These are phyloP conservation scores for Boletus semigastroideus DNA, from an alignment of 1,284 basidiomycete species.

Conservation along the genomic window DNA sequence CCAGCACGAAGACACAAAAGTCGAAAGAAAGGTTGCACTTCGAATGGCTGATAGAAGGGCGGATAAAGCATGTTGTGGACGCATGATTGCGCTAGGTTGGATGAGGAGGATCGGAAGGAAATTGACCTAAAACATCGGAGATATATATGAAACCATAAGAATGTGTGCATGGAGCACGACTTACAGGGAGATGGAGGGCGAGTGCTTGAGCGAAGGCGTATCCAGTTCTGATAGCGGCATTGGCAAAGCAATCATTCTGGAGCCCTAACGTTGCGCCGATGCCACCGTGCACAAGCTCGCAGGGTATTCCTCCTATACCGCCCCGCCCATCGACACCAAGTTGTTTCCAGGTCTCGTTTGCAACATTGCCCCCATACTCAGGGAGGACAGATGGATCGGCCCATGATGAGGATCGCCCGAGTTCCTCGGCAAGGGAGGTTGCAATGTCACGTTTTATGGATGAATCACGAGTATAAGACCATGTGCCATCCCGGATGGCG, in stretches of 20 bases:
- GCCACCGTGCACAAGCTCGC: slow-evolving; percentile 65
- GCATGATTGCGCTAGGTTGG: slow-evolving; percentile 52
- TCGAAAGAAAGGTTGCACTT: slow-evolving; percentile 69
- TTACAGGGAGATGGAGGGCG: slow-evolving; percentile 66
- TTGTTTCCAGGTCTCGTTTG: slow-evolving; percentile 51
- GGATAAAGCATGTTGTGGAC: slow-evolving; percentile 39
- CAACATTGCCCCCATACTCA: slow-evolving; percentile 53
- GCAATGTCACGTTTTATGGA: slow-evolving; percentile 39
- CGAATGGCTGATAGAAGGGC: slow-evolving; percentile 52
- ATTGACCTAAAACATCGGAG: slow-evolving; percentile 51
- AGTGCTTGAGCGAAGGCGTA: slow-evolving; percentile 62
- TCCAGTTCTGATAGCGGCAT: slow-evolving; percentile 50
- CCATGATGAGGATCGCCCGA: slow-evolving; percentile 61
- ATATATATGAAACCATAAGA: not conserved
- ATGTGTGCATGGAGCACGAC: slow-evolving; percentile 20
- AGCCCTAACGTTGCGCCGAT: slow-evolving; percentile 47
- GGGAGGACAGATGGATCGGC: slow-evolving; percentile 60
- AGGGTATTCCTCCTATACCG: slow-evolving; percentile 67
- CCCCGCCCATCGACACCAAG: slow-evolving; percentile 51
- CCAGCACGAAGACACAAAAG: slow-evolving; percentile 71
- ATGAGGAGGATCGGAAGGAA: slow-evolving; percentile 63
- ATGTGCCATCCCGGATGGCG: slow-evolving; percentile 49
- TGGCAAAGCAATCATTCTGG: slow-evolving; percentile 56
- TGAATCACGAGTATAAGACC: slow-evolving; percentile 55
- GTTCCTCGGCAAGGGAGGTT: slow-evolving; percentile 46